Conservation (phyloP, 2,329 filamentous ascomycete genomes). For the Aureobasidium sp. region DNA sequence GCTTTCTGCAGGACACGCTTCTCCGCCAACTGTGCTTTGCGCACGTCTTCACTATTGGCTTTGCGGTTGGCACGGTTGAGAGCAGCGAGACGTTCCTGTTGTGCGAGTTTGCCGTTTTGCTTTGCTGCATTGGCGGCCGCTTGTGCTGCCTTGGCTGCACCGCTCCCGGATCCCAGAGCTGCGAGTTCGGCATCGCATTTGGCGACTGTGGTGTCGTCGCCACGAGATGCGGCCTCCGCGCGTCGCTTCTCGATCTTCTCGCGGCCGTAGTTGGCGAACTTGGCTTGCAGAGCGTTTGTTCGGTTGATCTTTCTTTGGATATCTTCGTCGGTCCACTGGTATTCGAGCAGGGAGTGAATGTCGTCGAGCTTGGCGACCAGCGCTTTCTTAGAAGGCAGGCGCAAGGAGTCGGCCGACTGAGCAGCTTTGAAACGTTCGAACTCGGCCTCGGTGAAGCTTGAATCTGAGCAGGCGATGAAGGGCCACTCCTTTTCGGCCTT, state of each 20-base stretch:
- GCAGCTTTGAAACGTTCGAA: slow-evolving; percentile 72
- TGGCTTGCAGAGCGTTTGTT: slow-evolving; percentile 56
- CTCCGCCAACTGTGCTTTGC: slow-evolving; percentile 80
- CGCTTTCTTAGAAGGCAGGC: slow-evolving; percentile 62
- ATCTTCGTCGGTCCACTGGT: slow-evolving; percentile 74
- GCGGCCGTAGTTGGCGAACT: slow-evolving; percentile 54
- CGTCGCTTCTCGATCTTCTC: slow-evolving; percentile 57
- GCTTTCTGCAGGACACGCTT: slow-evolving; percentile 30
- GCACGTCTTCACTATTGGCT: slow-evolving; percentile 80
- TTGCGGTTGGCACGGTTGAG: slow-evolving; percentile 79
- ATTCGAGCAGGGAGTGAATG: slow-evolving; percentile 70
- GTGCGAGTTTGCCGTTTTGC: slow-evolving; percentile 40
- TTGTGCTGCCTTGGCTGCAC: slow-evolving; percentile 22
- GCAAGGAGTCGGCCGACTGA: slow-evolving; percentile 61
- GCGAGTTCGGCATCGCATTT: slow-evolving; percentile 41
- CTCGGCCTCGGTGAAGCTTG: slow-evolving; percentile 67
- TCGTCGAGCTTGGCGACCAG: slow-evolving; percentile 66
- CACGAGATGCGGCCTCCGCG: slow-evolving; percentile 55
- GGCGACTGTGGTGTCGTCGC: slow-evolving; percentile 50
- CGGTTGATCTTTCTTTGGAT: slow-evolving; percentile 69
- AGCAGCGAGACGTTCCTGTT: slow-evolving; percentile 74
- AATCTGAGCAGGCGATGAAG: slow-evolving; percentile 84
- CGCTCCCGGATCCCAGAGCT: slow-evolving; percentile 57
- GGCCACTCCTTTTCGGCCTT: slow-evolving; percentile 77
- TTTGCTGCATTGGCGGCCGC: slow-evolving; percentile 45